Evolutionary conservation across 305 asterid genomes (phyloP).

Genomic region (Solanum hybrid): DNA sequence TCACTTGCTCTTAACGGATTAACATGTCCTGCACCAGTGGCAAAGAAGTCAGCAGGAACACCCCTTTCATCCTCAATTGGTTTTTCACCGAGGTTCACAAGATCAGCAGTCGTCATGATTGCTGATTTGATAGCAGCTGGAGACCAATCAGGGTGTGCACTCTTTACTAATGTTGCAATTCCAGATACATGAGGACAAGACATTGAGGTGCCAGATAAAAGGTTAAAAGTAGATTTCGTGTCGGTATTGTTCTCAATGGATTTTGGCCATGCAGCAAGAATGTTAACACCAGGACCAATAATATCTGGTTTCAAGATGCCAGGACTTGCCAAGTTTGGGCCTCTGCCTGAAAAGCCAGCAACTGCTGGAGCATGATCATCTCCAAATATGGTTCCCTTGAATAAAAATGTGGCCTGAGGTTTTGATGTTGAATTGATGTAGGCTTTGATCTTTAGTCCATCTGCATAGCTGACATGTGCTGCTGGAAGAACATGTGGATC

Average conservation of each 20-base stretch:
- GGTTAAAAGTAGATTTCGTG: background rate
- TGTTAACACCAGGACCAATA: slow-evolving; percentile 14
- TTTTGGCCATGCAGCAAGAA: slow-evolving; percentile 18
- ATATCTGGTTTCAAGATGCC: slow-evolving; percentile 20
- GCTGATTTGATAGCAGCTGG: slow-evolving; percentile 23
- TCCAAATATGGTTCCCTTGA: slow-evolving; percentile 16
- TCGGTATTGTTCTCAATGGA: slow-evolving; percentile 5
- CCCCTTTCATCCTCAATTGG: slow-evolving; percentile 14
- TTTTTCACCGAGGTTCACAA: slow-evolving; percentile 4
- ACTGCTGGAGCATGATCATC: slow-evolving; percentile 18
- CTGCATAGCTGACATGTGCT: slow-evolving; percentile 18
- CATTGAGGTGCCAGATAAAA: slow-evolving; percentile 19
- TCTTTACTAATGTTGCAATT: slow-evolving; percentile 16
- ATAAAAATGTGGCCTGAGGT: slow-evolving; percentile 14
- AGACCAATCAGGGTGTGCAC: slow-evolving; percentile 20
- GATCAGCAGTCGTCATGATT: slow-evolving; percentile 19
- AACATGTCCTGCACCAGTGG: slow-evolving; percentile 30
- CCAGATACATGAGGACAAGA: slow-evolving; percentile 24
- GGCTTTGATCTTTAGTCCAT: slow-evolving; percentile 6
- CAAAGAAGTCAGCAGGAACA: slow-evolving; percentile 14
- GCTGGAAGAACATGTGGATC: slow-evolving; percentile 18
- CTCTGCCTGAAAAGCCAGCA: slow-evolving; percentile 12
- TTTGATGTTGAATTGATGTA: slow-evolving; percentile 13
- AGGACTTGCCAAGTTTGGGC: slow-evolving; percentile 12
- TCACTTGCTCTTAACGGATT: slow-evolving; percentile 20